Base-by-base conservation (phyloP, 1,284 basidiomycete species). In the Xerocomus nothofagi region DNA sequence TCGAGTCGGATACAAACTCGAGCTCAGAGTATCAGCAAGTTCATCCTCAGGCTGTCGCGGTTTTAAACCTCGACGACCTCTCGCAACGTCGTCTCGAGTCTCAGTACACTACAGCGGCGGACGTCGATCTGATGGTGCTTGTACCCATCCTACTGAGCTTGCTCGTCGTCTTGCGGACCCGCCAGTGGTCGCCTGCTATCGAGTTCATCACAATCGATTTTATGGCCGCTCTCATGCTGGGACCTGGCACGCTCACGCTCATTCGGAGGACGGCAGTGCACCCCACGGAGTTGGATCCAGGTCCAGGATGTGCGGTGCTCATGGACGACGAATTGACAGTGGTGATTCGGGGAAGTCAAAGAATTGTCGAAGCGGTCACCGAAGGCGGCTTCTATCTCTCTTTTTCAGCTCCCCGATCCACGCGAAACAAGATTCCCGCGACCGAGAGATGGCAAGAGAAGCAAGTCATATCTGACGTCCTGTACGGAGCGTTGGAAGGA, bases 321-420 rank as follows among this genome's bases (percentile, higher is more conserved):
- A 49, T 59, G 46, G 57, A 59, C 17, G 57, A 61, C 23, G 45
- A 59, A 15, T 30, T 57, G 9, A 46, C 41, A 2, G 37, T 57
- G 23, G 57, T 61, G 24, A 40, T 61, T 34, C 49, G 45, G 9
- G 57, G 57, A 2, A 57, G 49, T 15, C 57, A 59, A 26, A 39
- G 45, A 11, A 43, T 50, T 3, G 43, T 59, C 7, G 57, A 59
- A 4, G 57, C 57, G 6, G n/a, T 61, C 43, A 54, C 50, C 2
- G 57, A 57, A 39, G 54, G 59, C 14, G 49, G 57, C 18, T 59
- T 59, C 34, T 50, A 54, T 24, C 49, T 61, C 30, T 59, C 57
- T n/a, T 56, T 59, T 24, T 3, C 45, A 32, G 27, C 37, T 26
- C 12, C 18, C 3, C 30, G 3, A 7, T 18, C 3, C 3, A n/a